Conservation (phyloP, 2,329 filamentous ascomycete species). For the Cladosporium sp. region DNA sequence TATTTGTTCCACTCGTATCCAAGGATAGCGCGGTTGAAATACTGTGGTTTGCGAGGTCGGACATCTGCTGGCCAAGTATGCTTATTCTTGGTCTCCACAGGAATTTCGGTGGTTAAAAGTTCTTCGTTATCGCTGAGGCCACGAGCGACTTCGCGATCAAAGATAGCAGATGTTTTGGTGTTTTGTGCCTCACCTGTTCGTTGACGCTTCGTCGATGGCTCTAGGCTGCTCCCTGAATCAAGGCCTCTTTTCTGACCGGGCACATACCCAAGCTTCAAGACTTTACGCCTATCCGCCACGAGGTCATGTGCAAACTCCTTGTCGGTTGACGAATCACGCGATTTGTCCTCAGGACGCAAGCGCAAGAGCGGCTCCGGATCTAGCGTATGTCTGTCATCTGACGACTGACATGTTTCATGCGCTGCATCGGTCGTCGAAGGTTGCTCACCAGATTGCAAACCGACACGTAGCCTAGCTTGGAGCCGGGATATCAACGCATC, state of each 20-base stretch:
- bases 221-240: conserved; percentile 4
- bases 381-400: conserved; percentile 31
- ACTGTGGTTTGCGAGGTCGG: conserved; percentile 86
- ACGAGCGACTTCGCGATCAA: conserved; percentile 82
- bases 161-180: conserved; percentile 14
- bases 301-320: conserved; percentile 55
- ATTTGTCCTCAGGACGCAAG: conserved; percentile 60
- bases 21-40: conserved; percentile 98
- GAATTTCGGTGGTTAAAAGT: conserved; percentile 87
- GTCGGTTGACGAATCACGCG: conserved; percentile 55
- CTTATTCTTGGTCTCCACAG: conserved; percentile 63
- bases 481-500: conserved; percentile 51
- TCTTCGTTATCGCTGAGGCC: conserved; percentile 93
- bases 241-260: conserved; percentile 48
- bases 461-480: conserved; percentile 27
- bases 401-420: neutral
- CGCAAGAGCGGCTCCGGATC: conserved; percentile 66
- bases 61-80: conserved; percentile 41
- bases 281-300: conserved; percentile 56
- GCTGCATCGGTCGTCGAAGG: conserved; percentile 22
- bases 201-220: conserved; percentile 24
- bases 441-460: conserved; percentile 30
- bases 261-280: conserved; percentile 64
- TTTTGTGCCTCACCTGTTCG: conserved; percentile 19
- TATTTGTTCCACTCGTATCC: conserved; percentile 99